Evolutionary conservation across 352 stramenopile genomes (phyloP).

Genomic region (Labyrinthula sp.): DNA sequence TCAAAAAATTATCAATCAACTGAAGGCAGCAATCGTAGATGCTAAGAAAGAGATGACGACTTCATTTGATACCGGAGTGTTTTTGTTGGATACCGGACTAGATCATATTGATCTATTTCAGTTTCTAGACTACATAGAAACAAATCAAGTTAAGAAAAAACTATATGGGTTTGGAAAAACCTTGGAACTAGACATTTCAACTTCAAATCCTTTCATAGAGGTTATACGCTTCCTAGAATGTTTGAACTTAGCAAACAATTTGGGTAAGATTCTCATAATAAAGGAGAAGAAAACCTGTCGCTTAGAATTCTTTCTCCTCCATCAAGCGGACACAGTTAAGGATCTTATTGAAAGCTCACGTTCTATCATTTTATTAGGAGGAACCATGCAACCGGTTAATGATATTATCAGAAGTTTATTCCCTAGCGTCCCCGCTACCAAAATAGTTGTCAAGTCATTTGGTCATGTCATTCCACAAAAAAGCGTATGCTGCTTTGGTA

Average conservation of each 20-base stretch:
- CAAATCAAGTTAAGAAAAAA: conserved; percentile 34
- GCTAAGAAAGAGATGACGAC: conserved; percentile 31
- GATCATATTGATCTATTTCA: conserved; percentile 62
- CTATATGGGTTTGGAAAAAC: conserved; percentile 24
- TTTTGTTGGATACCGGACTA: conserved; percentile 43
- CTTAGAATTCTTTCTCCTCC: conserved; percentile 80
- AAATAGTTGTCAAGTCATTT: conserved; percentile 83
- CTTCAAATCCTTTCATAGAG: neutral
- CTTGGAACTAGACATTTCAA: conserved; percentile 1
- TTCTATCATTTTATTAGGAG: conserved; percentile 83
- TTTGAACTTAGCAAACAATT: conserved; percentile 4
- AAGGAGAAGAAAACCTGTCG: neutral
- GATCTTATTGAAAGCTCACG: conserved; percentile 75
- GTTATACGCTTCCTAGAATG: conserved; percentile 20
- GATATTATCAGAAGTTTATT: conserved; percentile 83
- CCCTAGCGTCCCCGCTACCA: conserved; percentile 41
- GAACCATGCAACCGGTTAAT: conserved; percentile 82
- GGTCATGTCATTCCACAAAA: conserved; percentile 84
- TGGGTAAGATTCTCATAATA: conserved; percentile 26
- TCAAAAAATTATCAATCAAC: conserved; percentile 34
- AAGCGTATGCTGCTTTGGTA: conserved; percentile 54
- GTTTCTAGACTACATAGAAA: conserved; percentile 45
- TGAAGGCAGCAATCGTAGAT: conserved; percentile 31
- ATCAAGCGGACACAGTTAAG: conserved; percentile 72
- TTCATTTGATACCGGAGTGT: conserved; percentile 31